Conservation (phyloP, 2,329 filamentous ascomycete species). For the Chrysosporium keratinophilum region DNA sequence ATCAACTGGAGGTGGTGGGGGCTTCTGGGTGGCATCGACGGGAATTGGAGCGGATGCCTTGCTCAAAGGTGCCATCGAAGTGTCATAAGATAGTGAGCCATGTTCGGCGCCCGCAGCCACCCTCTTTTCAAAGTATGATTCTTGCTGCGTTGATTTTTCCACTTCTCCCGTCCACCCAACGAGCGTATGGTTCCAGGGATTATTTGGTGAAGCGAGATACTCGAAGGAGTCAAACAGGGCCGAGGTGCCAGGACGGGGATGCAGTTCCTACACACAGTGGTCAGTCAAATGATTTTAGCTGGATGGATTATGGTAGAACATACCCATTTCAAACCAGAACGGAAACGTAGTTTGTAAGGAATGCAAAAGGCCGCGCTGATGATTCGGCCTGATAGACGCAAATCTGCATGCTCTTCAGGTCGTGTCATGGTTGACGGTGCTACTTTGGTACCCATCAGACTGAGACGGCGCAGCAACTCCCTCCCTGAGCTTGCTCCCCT, state of each 20-base stretch:
- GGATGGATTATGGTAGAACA: constrained; percentile 15
- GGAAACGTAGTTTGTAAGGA: constrained; percentile 49
- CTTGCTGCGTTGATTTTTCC: constrained; percentile 31
- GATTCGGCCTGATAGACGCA: constrained; percentile 51
- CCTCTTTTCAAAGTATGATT: constrained; percentile 18
- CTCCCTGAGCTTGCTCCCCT: constrained; percentile 39
- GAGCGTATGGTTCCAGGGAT: constrained; percentile 82
- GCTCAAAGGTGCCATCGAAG: constrained; percentile 22
- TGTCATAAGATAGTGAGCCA: constrained; percentile 16
- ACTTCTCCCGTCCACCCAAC: constrained; percentile 95
- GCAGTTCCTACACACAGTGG: constrained; percentile 50
- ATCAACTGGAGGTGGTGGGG: constrained; percentile 52
- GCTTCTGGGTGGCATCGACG: constrained; percentile 43
- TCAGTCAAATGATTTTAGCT: not conserved
- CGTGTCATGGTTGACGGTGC: constrained; percentile 41
- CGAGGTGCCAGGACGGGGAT: constrained; percentile 71
- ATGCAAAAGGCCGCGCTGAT: constrained; percentile 56
- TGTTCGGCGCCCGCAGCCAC: constrained; percentile 12
- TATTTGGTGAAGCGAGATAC: constrained; percentile 71
- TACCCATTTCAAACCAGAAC: constrained; percentile 48
- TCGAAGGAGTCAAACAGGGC: constrained; percentile 86
- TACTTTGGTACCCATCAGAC: constrained; percentile 35
- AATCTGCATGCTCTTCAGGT: constrained; percentile 42
- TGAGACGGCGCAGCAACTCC: constrained; percentile 46
- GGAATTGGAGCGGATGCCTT: constrained; percentile 72